Conservation (phyloP, 495 filamentous ascomycete species). For the Penicillium crystallinum region DNA sequence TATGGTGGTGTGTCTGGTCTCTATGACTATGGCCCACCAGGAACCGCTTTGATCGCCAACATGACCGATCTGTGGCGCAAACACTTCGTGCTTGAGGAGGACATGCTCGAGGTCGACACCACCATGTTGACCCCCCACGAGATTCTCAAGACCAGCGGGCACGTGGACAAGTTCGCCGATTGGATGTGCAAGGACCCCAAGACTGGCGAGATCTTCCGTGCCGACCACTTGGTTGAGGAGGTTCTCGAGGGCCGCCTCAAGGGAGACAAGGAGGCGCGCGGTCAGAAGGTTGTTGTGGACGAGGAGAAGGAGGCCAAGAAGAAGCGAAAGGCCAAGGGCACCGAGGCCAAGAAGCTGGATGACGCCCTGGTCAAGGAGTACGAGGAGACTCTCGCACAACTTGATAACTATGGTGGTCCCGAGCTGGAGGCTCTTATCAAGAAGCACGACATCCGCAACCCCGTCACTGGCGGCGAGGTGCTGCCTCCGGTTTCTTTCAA, state of each 20-base stretch:
- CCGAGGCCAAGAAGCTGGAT: conserved; percentile 57
- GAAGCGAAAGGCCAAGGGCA: conserved; percentile 58
- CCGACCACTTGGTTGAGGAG: conserved; percentile 94
- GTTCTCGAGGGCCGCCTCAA: conserved; percentile 79
- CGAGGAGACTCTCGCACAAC: conserved; percentile 64
- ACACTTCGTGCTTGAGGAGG: conserved; percentile 83
- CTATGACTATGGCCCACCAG: conserved; percentile 81
- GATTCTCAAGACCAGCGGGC: conserved; percentile 91
- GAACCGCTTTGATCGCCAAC: conserved; percentile 74
- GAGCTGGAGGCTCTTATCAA: conserved; percentile 58
- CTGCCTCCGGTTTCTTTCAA: conserved; percentile 65
- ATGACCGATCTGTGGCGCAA: conserved; percentile 91
- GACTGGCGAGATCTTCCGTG: conserved; percentile 91
- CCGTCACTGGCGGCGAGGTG: conserved; percentile 53
- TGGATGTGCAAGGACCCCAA: conserved; percentile 99
- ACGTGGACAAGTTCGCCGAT: conserved; percentile 96
- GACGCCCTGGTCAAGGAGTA: conserved; percentile 62
- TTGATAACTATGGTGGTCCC: conserved; percentile 65
- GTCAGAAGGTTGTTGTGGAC: conserved; percentile 64
- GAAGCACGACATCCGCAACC: conserved; percentile 63
- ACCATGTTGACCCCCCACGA: conserved; percentile 81
- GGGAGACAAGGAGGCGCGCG: conserved; percentile 72
- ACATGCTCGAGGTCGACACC: conserved; percentile 88
- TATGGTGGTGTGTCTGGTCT: conserved; percentile 85
- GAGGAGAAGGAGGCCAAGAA: conserved; percentile 59